Base-by-base conservation (phyloP, 768 basidiomycete genomes). In the Kwoniella dendrophila region DNA sequence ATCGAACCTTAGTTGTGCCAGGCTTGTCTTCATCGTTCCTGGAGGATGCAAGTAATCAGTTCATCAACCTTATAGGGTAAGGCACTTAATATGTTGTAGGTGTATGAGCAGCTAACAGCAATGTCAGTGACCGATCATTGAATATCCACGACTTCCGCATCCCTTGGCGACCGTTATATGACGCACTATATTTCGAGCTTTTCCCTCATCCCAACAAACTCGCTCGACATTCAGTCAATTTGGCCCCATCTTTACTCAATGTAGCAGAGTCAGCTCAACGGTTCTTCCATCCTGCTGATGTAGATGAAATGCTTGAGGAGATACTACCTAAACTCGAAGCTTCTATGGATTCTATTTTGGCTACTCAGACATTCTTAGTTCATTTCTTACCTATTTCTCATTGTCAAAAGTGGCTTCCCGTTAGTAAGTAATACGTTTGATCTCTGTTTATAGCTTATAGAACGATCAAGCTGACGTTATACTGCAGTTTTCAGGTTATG, bases 241-340 rank as follows among this genome's bases (percentile, higher is more conserved):
- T 81, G 49, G 71, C 79, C 2, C 76, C 73, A 4, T 72, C 74
- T 14, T 78, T 79, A 26, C 72, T 82, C 33, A 80, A 77, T 48
- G 74, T 81, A 47, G 76, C 77, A 34, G 81, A 81, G 62, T 69
- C 71, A 70, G 82, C 85, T 45, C 85, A 90, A 55, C 83, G 89
- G 56, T 94, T 94, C 83, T 94, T 92, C 80, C 91, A 92, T 69
- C 92, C 92, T 18, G 85, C 88, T 41, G 88, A 90, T 33, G 87
- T 87, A 55, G 86, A 88, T 67, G 88, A 90, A 69, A 94, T 96
- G 90, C 85, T 96, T 30, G 82, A 87, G n/a, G 87, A 84, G 0
- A 92, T 94, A 74, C 80, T 96, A 10, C 91, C 92, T 4, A 81
- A 83, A 55, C 58, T 70, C 4, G 62, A 72, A 52, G 64, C 64